Base-by-base conservation (phyloP, 2,329 filamentous ascomycete species). In the Graphilbum sp. region DNA sequence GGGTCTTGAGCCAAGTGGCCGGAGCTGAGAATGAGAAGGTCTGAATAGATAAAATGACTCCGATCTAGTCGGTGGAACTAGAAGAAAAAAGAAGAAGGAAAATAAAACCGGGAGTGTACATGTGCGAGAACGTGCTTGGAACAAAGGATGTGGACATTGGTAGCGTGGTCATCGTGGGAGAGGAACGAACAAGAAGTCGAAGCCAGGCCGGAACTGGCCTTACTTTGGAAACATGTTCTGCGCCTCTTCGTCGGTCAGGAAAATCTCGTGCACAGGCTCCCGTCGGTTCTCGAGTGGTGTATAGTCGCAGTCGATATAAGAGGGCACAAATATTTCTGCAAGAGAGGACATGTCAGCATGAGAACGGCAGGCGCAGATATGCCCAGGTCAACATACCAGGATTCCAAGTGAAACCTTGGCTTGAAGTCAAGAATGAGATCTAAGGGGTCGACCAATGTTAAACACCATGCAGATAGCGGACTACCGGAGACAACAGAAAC, bases 341-440 rank as follows among this genome's bases (percentile, higher is more conserved):
- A 5, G n/a, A n/a, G 21, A 16, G 24, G 18, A 23, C 15, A 2
- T 2, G 5, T n/a, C 10, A 16, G 29, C 30, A 32, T 8, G 12
- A 21, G 10, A 11, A 7, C 9, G 20, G n/a, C n/a, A n/a, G n/a
- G n/a, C n/a, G n/a, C n/a, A n/a, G n/a, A n/a, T n/a, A n/a, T n/a
- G n/a, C n/a, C n/a, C n/a, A n/a, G n/a, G n/a, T n/a, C n/a, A 25
- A 24, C 58, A 39, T 60, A 79, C 75, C 76, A 55, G 81, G 80
- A 56, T 87, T 87, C 81, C 81, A 88, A 43, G 77, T 74, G 52
- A 85, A 88, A 41, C 81, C 81, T 58, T 88, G 81, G 51, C 75
- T 80, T 6, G 77, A 79, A 43, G 81, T 77, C 36, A 87, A 72
- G 54, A 84, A 88, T 18, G 79, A 82, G 46, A 87, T 84, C 79